These are phyloP conservation scores for Gonapodya prolifera DNA, from an alignment of 192 early-diverging fungal genomes.

Conservation along the genomic window DNA sequence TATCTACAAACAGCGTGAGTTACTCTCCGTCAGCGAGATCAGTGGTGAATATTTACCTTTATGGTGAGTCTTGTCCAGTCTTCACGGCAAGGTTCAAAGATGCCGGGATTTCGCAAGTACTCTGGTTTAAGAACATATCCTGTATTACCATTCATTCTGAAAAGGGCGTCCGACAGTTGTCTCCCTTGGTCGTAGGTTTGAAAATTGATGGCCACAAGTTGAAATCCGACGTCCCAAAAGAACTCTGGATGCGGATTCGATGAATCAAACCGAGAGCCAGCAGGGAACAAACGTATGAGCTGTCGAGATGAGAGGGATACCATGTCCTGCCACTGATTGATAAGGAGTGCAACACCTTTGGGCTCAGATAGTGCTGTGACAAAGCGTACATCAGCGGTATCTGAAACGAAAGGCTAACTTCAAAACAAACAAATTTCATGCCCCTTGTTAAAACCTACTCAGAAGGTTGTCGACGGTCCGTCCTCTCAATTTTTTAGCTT, in stretches of 20 bases:
- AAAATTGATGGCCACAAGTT: conserved; percentile 84
- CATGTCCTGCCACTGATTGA: background rate
- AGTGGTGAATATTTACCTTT: conserved; percentile 14
- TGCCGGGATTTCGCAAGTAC: conserved; percentile 14
- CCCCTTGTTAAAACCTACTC: background rate
- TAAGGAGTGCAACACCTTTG: background rate
- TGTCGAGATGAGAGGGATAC: background rate
- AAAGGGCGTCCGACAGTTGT: conserved; percentile 77
- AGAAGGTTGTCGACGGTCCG: background rate
- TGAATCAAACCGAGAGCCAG: background rate
- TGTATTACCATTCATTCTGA: conserved; percentile 46
- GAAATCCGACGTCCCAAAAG: conserved; percentile 68
- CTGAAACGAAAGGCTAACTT: too few relatives aligned
- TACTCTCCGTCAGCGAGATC: background rate
- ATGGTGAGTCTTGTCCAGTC: conserved; percentile 14
- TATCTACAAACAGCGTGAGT: conserved; percentile 23
- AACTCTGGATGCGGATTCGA: conserved; percentile 26
- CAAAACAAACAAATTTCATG: too few relatives aligned
- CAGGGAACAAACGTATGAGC: background rate
- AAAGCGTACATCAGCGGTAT: background rate
- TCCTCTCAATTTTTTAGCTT: background rate
- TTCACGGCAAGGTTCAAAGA: background rate
- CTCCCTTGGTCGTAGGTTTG: conserved; percentile 47
- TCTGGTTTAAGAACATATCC: conserved; percentile 76
- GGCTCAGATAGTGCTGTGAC: background rate